These are phyloP conservation scores for Syzygium oleosum DNA, from an alignment of 345 rosid species.

Conservation along the genomic window DNA sequence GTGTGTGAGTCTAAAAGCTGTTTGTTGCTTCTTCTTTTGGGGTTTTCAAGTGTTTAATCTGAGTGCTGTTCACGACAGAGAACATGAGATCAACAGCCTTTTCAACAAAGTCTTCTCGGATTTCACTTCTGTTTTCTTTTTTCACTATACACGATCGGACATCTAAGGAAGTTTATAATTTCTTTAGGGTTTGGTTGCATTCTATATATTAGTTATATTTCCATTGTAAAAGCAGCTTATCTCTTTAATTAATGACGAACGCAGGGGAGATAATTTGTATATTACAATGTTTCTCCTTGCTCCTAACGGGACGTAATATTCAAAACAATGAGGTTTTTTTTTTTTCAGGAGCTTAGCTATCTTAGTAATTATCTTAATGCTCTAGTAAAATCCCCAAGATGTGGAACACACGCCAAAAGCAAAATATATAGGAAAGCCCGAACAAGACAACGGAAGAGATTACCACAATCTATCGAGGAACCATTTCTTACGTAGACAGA, in stretches of 20 bases:
- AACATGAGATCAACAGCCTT: not conserved
- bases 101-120: not conserved
- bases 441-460: not conserved
- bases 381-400: not conserved
- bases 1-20: not conserved
- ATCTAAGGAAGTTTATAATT: not conserved
- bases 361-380: not conserved
- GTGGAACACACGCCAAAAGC: not conserved
- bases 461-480: not conserved
- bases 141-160: not conserved
- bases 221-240: not conserved
- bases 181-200: not conserved
- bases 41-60: not conserved
- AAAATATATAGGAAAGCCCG: not conserved
- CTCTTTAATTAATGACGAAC: not conserved
- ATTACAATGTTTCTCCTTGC: not conserved
- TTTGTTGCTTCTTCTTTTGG: not conserved
- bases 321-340: not conserved
- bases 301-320: not conserved
- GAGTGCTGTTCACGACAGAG: not conserved
- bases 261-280: not conserved
- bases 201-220: not conserved
- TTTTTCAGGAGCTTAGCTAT: not conserved
- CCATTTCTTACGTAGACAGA: not conserved
- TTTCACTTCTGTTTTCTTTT: not conserved